Conservation (phyloP, 169 alveolate genomes). For the Cryptosporidium canis region DNA sequence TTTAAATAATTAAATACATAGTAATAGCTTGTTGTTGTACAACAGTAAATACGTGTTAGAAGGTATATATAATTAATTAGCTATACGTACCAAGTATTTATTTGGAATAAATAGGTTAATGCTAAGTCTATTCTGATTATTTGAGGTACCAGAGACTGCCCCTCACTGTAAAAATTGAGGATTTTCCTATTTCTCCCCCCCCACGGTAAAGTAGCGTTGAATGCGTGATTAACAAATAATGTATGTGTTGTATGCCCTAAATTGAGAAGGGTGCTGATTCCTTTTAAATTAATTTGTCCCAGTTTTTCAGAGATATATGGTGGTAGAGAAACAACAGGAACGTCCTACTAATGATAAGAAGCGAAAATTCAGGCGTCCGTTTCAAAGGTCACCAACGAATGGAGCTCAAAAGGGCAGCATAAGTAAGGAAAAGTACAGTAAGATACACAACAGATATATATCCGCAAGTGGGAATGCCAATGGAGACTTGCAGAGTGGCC, state of each 20-base stretch:
- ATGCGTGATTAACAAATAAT: constrained; percentile 13
- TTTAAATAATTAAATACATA: background rate
- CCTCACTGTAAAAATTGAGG: background rate
- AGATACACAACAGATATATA: constrained; percentile 25
- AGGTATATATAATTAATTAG: background rate
- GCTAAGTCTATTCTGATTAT: constrained; percentile 45
- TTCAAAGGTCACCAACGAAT: constrained; percentile 63
- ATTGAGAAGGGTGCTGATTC: constrained; percentile 62
- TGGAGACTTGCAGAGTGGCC: constrained; percentile 2
- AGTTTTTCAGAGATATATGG: constrained; percentile 45
- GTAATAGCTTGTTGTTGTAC: background rate
- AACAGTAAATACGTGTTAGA: background rate
- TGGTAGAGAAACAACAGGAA: constrained; percentile 69
- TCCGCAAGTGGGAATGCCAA: constrained; percentile 1
- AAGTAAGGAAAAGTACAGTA: constrained; percentile 44
- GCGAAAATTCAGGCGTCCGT: constrained; percentile 69
- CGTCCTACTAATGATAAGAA: constrained; percentile 66
- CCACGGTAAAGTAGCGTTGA: background rate
- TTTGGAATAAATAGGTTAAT: background rate
- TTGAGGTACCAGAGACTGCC: constrained; percentile 2
- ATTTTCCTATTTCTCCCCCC: constrained; percentile 46
- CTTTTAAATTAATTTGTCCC: constrained; percentile 23
- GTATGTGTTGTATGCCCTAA: constrained; percentile 71
- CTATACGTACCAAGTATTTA: background rate
- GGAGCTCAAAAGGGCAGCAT: constrained; percentile 39